phyloP scores from a whole-genome alignment of 164 flowering plant species.

The Pachysandra terminalis region DNA sequence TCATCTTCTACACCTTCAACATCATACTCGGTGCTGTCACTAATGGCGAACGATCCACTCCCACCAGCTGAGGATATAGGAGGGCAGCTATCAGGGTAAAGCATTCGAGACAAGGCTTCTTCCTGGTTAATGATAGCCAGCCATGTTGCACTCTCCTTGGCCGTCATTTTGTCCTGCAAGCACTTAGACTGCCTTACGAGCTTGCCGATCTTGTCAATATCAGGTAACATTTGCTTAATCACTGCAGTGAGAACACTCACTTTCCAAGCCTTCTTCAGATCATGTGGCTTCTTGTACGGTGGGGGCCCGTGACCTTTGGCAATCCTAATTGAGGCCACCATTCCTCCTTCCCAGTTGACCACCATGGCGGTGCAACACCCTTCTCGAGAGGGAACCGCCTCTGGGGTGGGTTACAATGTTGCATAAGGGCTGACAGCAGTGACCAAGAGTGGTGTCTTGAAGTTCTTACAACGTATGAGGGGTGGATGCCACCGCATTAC shows the following conservation, averaged over 20 bases:
- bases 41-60: slow-evolving; percentile 33
- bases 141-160: slow-evolving; percentile 60
- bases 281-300: slow-evolving; percentile 67
- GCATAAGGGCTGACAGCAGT: slow-evolving; percentile 54
- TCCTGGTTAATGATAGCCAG: slow-evolving; percentile 52
- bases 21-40: slow-evolving; percentile 50
- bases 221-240: slow-evolving; percentile 58
- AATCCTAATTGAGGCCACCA: slow-evolving; percentile 54
- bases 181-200: slow-evolving; percentile 64
- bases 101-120: slow-evolving; percentile 43
- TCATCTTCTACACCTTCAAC: slow-evolving; percentile 50
- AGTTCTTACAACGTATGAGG: slow-evolving; percentile 52
- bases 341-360: slow-evolving; percentile 53
- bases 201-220: slow-evolving; percentile 50
- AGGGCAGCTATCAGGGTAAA: slow-evolving; percentile 40
- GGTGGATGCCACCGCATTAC: slow-evolving; percentile 31
- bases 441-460: slow-evolving; percentile 57
- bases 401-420: slow-evolving; percentile 65
- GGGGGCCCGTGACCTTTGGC: slow-evolving; percentile 50
- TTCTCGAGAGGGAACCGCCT: slow-evolving; percentile 55
- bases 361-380: slow-evolving; percentile 60
- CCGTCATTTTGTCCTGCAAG: slow-evolving; percentile 65
- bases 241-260: slow-evolving; percentile 55
- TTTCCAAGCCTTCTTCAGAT: slow-evolving; percentile 57
- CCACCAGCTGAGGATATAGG: slow-evolving; percentile 31